A percentile compares a stretch with the other conserved stretches of the same genome.
phyloP scores from a whole-genome alignment of 352 stramenopile species.

The Globisporangium okanoganense region DNA sequence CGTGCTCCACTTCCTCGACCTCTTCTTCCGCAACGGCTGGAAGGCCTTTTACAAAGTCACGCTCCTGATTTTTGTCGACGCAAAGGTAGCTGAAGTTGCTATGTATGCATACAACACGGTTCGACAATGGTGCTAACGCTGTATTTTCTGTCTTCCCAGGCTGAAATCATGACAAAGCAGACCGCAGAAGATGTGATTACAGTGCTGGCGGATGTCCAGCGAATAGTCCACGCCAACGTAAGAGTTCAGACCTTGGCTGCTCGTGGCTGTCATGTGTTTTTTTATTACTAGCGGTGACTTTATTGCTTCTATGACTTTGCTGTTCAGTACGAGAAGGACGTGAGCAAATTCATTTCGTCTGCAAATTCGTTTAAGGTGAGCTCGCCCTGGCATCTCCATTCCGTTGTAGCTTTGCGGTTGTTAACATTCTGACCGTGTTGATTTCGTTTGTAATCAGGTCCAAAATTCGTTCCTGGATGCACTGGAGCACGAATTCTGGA shows the following conservation, averaged over 20 bases:
- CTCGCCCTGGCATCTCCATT: not conserved
- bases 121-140: not conserved
- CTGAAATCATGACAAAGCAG: constrained; percentile 8
- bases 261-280: not conserved
- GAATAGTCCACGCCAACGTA: not conserved
- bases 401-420: not conserved
- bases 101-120: not conserved
- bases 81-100: constrained; percentile 24
- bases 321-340: constrained; percentile 28
- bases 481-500: constrained; percentile 40
- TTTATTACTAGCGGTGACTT: not conserved
- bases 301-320: not conserved
- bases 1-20: constrained; percentile 36
- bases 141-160: not conserved
- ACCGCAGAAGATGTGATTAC: constrained; percentile 5
- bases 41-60: constrained; percentile 43
- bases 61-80: constrained; percentile 31
- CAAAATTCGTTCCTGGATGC: constrained; percentile 37
- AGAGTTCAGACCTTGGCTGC: not conserved
- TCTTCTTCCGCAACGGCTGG: constrained; percentile 50
- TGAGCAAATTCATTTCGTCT: constrained; percentile 29
- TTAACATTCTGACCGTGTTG: not conserved
- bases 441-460: constrained; percentile 18
- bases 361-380: constrained; percentile 32
- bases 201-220: not conserved